Evolutionary conservation across 2,329 filamentous ascomycete genomes (phyloP), one percentile per base, ranked within the genome.

Genomic region (Verticillium isaacii): DNA sequence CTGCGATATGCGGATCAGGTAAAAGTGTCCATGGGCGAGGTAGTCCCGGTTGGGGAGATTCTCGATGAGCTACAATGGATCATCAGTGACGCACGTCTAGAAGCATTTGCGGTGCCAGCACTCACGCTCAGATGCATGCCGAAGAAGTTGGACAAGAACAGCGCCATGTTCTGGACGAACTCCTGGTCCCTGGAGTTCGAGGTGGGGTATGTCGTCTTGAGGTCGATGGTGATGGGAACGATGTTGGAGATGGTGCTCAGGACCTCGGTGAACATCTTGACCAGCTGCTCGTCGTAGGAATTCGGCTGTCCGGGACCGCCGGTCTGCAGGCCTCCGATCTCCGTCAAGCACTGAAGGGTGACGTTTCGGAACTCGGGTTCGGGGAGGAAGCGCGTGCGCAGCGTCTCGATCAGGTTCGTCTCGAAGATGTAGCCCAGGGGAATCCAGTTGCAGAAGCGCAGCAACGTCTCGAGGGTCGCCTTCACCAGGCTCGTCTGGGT

Each of bases 381-480:
- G 69, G 96, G 92, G 62, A 99, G 83, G 77, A 99, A 99, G 60
- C 95, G 88, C 62, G 90, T 96, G 67, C 95, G 89, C 64, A 99
- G 81, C 0, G 94, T 98, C 71, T 97, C 93, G 76, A 99, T 98
- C 66, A 99, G 88, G 39, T 91, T 89, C 0, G 94, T 99, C 82
- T 99, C 95, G 77, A 99, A 99, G 69, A 99, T 98, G 78, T 97
- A 99, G 62, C 96, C 95, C 45, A 99, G 81, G 0, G 95, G 95
- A 62, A 99, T 99, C 95, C 95, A 99, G 82, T 98, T 98, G 75
- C 97, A 90, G 78, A 99, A 99, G 63, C 93, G 91, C 60, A 99
- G 85, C 39, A 99, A 82, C 0, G 95, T 99, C 79, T 98, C 93
- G 60, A 99, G 85, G 0, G 95, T 99, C n/a, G 94, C 92, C 80